Evolutionary conservation across 257 asterid genomes (phyloP), one percentile per base, ranked within the genome.

Genomic region (Solanum okadae): DNA sequence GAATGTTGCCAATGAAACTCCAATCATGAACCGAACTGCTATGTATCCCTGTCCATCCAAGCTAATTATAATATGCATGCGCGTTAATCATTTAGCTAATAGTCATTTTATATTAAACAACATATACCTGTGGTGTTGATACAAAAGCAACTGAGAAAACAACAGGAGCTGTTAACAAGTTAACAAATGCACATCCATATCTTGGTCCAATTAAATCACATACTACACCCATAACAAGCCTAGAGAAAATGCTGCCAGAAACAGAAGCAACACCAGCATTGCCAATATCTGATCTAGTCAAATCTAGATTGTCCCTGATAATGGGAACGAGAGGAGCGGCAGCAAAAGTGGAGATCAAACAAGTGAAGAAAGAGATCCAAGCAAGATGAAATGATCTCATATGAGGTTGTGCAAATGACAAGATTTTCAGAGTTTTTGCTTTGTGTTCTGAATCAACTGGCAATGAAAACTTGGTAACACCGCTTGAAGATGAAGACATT

Each of bases 371-470:
- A 9, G 88, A 86, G 49, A 86, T 37, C 88, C 88, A 86, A 6
- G 88, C 67, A 29, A 86, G 88, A 73, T 86, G 84, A 73, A 86
- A 86, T 10, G 88, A 67, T 86, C 88, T 86, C 88, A 86, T 86
- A 49, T 86, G 88, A 3, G 88, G 88, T 31, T 70, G 88, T 29
- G 88, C 83, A 70, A 86, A 86, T 42, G 88, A 86, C 33, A 86
- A 70, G 33, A 86, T 86, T 86, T 86, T 70, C 1, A 86, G 38
- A 22, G 68, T 27, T 71, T 70, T 86, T 15, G 88, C 88, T 49
- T 86, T 86, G 49, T 86, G 88, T 71, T 86, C 88, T 8, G 88
- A 86, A 46, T 86, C 88, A 25, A 86, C 88, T 22, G 88, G 88
- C 29, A 86, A 71, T 4, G 78, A 27, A 27, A 86, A 86, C 35